Conservation (phyloP, 2,329 filamentous ascomycete genomes). For the Trichoderma harzianum region DNA sequence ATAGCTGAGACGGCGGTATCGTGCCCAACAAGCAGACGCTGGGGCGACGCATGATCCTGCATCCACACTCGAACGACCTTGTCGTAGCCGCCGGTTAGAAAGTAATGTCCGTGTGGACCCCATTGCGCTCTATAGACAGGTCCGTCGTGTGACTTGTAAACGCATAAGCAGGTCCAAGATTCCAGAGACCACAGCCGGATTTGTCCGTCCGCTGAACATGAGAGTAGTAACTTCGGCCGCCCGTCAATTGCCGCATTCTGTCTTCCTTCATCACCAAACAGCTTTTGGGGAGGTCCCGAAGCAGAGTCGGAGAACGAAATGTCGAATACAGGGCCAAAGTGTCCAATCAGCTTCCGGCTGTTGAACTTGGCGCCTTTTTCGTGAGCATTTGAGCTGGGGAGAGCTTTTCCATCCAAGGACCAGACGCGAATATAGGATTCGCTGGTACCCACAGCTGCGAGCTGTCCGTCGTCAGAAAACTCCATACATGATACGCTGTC, state of each 20-base stretch:
- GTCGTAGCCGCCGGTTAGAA: conserved; percentile 82
- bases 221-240: conserved; percentile 73
- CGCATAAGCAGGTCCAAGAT: conserved; percentile 84
- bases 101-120: conserved; percentile 95
- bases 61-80: conserved; percentile 88
- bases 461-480: conserved; percentile 84
- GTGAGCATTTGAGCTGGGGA: conserved; percentile 62
- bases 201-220: conserved; percentile 81
- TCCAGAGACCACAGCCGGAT: conserved; percentile 92
- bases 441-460: conserved; percentile 84
- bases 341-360: conserved; percentile 76
- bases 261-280: conserved; percentile 50
- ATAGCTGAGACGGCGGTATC: conserved; percentile 88
- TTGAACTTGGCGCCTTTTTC: conserved; percentile 59
- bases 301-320: conserved; percentile 81
- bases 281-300: conserved; percentile 46
- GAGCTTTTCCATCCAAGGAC: conserved; percentile 80
- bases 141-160: conserved; percentile 89
- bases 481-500: conserved; percentile 86
- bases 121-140: conserved; percentile 86
- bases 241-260: conserved; percentile 46
- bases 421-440: conserved; percentile 96
- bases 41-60: conserved; percentile 85
- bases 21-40: conserved; percentile 86
- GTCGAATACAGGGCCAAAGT: conserved; percentile 83